A percentile compares a stretch with the other conserved stretches of the same genome.
These are phyloP conservation scores for Diutina catenulata DNA, from an alignment of 1,139 yeast genomes.

Conservation along the genomic window DNA sequence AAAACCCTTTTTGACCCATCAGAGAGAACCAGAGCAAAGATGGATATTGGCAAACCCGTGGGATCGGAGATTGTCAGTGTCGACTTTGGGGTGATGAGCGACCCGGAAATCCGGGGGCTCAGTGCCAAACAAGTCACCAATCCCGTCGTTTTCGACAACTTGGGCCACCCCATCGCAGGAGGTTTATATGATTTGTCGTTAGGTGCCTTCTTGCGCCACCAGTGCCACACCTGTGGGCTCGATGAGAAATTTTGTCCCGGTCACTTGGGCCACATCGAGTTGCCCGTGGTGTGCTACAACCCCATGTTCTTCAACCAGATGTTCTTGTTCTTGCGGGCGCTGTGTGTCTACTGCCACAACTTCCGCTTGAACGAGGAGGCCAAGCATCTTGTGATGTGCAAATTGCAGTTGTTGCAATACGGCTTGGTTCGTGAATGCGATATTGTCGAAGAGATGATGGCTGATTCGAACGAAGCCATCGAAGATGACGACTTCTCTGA, in stretches of 20 bases:
- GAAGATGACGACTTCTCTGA: slow-evolving; percentile 19
- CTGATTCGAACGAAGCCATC: slow-evolving; percentile 21
- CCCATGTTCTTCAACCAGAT: slow-evolving; percentile 90
- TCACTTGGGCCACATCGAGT: slow-evolving; percentile 94
- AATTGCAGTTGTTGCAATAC: slow-evolving; percentile 71
- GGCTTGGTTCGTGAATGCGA: slow-evolving; percentile 76
- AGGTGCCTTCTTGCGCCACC: slow-evolving; percentile 83
- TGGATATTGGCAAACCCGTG: slow-evolving; percentile 94
- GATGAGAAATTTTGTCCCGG: slow-evolving; percentile 96
- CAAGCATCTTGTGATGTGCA: slow-evolving; percentile 67
- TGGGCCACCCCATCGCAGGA: slow-evolving; percentile 91
- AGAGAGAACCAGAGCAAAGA: too few relatives aligned
- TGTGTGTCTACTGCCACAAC: slow-evolving; percentile 85
- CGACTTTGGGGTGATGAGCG: slow-evolving; percentile 78
- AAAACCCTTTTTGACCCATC: too few relatives aligned
- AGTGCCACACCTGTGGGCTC: slow-evolving; percentile 92
- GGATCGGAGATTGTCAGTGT: slow-evolving; percentile 91
- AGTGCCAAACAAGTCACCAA: slow-evolving; percentile 94
- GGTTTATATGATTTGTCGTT: slow-evolving; percentile 90
- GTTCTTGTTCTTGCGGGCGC: slow-evolving; percentile 69
- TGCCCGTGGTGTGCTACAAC: slow-evolving; percentile 91
- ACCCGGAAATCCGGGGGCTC: slow-evolving; percentile 71
- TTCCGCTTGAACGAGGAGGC: slow-evolving; percentile 62
- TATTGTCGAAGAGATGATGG: slow-evolving; percentile 21
- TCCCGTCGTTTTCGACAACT: slow-evolving; percentile 87